Base-by-base conservation (phyloP, 805 yeast genomes). In the Wickerhamiella brachini region DNA sequence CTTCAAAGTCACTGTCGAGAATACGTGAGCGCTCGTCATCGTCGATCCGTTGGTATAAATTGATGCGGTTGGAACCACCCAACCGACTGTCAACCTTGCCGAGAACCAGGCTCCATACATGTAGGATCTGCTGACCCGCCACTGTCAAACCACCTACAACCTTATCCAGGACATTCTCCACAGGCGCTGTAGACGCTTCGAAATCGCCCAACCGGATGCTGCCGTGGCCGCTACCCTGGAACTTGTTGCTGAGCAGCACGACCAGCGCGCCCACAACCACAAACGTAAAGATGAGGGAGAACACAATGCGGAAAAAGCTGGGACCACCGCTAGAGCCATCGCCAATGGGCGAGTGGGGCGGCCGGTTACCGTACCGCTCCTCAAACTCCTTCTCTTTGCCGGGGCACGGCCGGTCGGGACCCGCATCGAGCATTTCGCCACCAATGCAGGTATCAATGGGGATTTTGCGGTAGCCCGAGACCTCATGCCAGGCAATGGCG, bases 391-490 rank as follows among this genome's bases (percentile, higher is more conserved):
- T 65, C 54, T 81, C 80, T 59, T 80, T 85, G 1, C 97, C 97
- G 5, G 97, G 97, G 65, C 98, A 93, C 7, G 97, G 77, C 2
- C 83, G 72, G 18, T 69, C 73, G 65, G 80, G 76, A 15, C 46
- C 34, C 8, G 22, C 72, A 61, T 85, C 97, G 49, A 85, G 74
- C 52, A 74, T 72, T 51, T 78, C 66, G 3, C 97, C 97, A 21
- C 87, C 94, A 44, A 70, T 74, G 70, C 98, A 93, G 0, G 95
- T 85, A 12, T 93, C 81, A 51, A 85, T 64, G 1, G 95, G 93
- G 24, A 89, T 76, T 59, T 79, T 80, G 64, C 98, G 78, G 66
- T 93, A 93, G 0, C 97, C 98, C 0, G 97, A 88, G 15, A 95
- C 87, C 57, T 82, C 82, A 86, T 51, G 76, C 72, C 52, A 73